Conservation (phyloP, 805 yeast genomes). For the Wickerhamomyces chaumierensis region DNA sequence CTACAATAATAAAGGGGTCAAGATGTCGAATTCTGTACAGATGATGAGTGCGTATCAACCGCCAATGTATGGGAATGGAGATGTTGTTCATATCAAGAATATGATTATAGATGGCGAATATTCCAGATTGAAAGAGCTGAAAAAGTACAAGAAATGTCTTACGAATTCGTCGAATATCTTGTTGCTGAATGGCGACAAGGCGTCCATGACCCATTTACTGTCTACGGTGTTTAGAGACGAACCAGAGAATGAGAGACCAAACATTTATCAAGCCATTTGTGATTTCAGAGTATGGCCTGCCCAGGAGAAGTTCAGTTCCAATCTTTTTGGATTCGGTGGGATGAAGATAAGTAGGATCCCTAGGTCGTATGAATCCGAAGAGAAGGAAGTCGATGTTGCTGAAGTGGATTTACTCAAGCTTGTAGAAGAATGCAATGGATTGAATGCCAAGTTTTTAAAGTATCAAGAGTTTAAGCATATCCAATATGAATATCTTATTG, state of each 20-base stretch:
- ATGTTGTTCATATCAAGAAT: slow-evolving; percentile 11
- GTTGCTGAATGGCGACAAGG: slow-evolving; percentile 66
- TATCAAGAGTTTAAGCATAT: slow-evolving; percentile 30
- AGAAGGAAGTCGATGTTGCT: slow-evolving; percentile 11
- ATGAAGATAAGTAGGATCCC: slow-evolving; percentile 41
- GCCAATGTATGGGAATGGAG: slow-evolving; percentile 14
- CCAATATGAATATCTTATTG: slow-evolving; percentile 55
- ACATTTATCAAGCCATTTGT: slow-evolving; percentile 33
- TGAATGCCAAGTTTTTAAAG: slow-evolving; percentile 18
- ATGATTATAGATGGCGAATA: slow-evolving; percentile 10
- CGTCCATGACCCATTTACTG: slow-evolving; percentile 29
- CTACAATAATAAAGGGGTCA: slow-evolving; percentile 5
- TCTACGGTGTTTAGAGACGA: slow-evolving; percentile 40
- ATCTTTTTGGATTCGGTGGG: slow-evolving; percentile 48
- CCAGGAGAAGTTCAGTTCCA: slow-evolving; percentile 22
- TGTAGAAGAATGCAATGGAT: slow-evolving; percentile 19
- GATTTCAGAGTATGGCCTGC: slow-evolving; percentile 54
- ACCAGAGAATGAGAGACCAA: slow-evolving; percentile 32
- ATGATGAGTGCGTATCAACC: slow-evolving; percentile 16
- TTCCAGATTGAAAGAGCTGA: slow-evolving; percentile 9
- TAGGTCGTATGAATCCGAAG: slow-evolving; percentile 7
- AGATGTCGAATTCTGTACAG: slow-evolving; percentile 3
- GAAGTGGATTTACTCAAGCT: slow-evolving; percentile 16
- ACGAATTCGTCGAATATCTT: slow-evolving; percentile 42
- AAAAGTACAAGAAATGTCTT: slow-evolving; percentile 11